These are phyloP conservation scores for Geotrichum aggregatum DNA, from an alignment of 1,139 yeast species.

Conservation along the genomic window DNA sequence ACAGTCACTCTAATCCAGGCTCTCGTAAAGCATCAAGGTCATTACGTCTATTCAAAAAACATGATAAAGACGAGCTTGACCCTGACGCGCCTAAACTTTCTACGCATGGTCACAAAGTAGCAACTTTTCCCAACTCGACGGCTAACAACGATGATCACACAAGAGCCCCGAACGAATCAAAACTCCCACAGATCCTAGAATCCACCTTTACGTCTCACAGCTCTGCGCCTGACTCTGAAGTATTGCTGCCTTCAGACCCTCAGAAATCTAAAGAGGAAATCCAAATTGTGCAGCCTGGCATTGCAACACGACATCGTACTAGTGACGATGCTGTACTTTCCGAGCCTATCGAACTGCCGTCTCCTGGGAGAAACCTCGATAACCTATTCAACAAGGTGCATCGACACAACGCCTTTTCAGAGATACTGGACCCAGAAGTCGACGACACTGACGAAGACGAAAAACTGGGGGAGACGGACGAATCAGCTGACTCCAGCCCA, in stretches of 20 bases:
- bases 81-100: slow-evolving; percentile 13
- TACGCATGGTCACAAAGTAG: background rate
- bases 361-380: too few relatives aligned
- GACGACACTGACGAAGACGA: slow-evolving; percentile 10
- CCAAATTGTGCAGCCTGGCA: too few relatives aligned
- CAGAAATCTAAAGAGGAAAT: background rate
- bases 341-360: too few relatives aligned
- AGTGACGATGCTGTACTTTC: too few relatives aligned
- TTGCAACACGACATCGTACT: too few relatives aligned
- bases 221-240: background rate
- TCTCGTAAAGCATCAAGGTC: slow-evolving; percentile 54
- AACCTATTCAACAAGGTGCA: too few relatives aligned
- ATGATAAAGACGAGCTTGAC: slow-evolving; percentile 27
- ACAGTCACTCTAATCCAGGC: slow-evolving; percentile 24
- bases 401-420: too few relatives aligned
- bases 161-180: background rate
- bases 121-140: slow-evolving; percentile 1
- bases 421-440: background rate
- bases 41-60: slow-evolving; percentile 45
- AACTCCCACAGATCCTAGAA: slow-evolving; percentile 7
- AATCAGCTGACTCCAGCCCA: slow-evolving; percentile 10
- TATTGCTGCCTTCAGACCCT: background rate
- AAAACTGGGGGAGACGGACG: background rate
- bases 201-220: background rate
- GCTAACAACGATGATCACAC: slow-evolving; percentile 5